Conservation (phyloP, 371 early-diverging fungal species). For the Neoconidiobolus thromboides region DNA sequence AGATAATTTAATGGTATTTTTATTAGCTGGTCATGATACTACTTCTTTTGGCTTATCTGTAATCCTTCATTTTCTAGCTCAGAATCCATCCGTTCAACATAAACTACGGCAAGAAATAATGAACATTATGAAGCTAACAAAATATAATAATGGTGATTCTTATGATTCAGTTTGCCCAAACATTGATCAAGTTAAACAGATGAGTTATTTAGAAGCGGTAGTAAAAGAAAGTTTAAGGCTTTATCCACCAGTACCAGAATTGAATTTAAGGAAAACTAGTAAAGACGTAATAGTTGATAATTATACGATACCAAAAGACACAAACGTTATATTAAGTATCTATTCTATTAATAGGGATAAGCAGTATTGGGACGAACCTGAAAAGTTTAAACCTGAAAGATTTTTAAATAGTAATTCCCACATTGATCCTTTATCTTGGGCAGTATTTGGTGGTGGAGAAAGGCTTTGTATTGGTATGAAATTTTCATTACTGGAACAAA, state of each 20-base stretch:
- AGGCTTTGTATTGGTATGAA: neutral
- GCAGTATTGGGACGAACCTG: conserved; percentile 15
- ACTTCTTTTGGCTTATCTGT: neutral
- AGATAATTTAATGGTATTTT: neutral
- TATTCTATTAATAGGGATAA: conserved; percentile 11
- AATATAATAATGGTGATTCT: neutral
- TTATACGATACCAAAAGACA: conserved; percentile 9
- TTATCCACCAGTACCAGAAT: conserved; percentile 4
- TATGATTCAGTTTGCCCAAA: conserved; percentile 7
- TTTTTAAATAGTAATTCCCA: neutral
- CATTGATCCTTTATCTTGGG: neutral
- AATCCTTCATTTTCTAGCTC: neutral
- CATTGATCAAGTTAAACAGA: conserved; percentile 7
- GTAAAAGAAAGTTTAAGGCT: conserved; percentile 9
- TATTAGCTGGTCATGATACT: conserved; percentile 3
- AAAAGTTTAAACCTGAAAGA: conserved; percentile 15
- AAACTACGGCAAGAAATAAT: conserved; percentile 12
- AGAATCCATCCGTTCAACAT: conserved; percentile 10
- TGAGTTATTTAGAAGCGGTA: conserved; percentile 8
- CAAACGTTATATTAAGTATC: conserved; percentile 9
- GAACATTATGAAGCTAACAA: neutral
- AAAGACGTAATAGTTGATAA: neutral
- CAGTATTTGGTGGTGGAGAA: neutral
- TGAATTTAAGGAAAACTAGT: neutral
- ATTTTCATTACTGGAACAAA: neutral